Evolutionary conservation across 148 eudicot genomes (phyloP).

Genomic region (Oxyria digyna): DNA sequence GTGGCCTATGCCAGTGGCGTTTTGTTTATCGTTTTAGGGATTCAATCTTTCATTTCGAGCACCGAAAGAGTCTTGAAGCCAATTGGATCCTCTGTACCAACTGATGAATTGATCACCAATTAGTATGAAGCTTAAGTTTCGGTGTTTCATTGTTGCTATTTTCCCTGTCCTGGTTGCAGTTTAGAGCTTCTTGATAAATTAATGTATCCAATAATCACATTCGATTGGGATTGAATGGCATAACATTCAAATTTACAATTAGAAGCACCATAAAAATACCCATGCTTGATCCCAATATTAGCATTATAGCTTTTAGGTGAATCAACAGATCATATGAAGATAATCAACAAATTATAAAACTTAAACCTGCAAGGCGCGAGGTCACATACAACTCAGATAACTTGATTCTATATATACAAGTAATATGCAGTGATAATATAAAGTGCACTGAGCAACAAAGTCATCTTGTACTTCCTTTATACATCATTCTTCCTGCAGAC

Average conservation of each 20-base stretch:
- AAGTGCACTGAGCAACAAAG: neutral
- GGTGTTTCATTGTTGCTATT: neutral
- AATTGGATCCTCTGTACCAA: no score
- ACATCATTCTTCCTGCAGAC: neutral
- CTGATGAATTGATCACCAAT: neutral
- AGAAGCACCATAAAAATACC: no score
- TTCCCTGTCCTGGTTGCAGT: neutral
- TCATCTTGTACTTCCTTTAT: neutral
- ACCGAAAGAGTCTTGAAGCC: conserved; percentile 16
- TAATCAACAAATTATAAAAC: no score
- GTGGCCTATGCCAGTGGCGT: conserved; percentile 71
- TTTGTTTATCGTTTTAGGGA: conserved; percentile 84
- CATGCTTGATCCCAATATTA: no score
- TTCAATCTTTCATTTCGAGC: conserved; percentile 66
- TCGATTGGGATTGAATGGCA: no score
- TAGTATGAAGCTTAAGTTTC: neutral
- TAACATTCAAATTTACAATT: no score
- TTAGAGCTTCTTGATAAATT: neutral
- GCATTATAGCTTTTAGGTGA: no score
- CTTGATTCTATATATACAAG: neutral
- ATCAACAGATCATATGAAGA: no score
- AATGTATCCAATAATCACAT: no score
- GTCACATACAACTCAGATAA: neutral
- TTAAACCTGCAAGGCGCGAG: neutral
- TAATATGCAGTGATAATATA: neutral